Conservation (phyloP, 352 stramenopile species). For the Phytophthora megakarya region DNA sequence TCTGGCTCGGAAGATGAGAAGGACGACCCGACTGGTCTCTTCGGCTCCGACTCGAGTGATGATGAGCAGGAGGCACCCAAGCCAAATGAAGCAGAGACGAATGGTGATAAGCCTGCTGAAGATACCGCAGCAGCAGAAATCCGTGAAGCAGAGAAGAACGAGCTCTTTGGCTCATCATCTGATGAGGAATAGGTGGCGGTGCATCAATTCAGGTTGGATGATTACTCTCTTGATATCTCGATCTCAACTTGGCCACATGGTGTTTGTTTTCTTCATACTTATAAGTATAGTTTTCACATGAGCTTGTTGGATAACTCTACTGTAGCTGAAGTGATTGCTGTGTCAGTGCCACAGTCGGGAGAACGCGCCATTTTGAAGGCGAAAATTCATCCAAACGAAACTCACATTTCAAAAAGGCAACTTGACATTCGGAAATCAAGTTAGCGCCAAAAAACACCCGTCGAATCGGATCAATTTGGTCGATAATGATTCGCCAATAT, state of each 20-base stretch:
- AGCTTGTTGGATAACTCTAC: constrained; percentile 8
- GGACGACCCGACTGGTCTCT: constrained; percentile 63
- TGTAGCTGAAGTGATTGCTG: too few relatives aligned
- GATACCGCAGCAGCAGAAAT: constrained; percentile 23
- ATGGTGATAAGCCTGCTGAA: constrained; percentile 24
- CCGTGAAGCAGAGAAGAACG: constrained; percentile 76
- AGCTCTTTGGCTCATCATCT: constrained; percentile 86
- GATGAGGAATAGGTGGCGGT: constrained; percentile 70
- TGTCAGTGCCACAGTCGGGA: too few relatives aligned
- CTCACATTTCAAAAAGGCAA: constrained; percentile 24
- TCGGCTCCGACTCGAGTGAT: constrained; percentile 87
- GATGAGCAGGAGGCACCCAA: constrained; percentile 51
- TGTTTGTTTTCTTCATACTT: constrained; percentile 13
- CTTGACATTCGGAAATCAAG: not conserved
- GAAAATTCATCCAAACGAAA: constrained; percentile 4
- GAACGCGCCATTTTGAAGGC: constrained; percentile 3
- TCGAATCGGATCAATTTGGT: not conserved
- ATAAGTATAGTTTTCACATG: too few relatives aligned
- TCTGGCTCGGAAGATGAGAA: constrained; percentile 74
- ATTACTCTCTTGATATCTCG: not conserved
- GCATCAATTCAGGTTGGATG: constrained; percentile 2
- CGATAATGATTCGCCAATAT: constrained; percentile 7
- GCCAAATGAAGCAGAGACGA: constrained; percentile 21
- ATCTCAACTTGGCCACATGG: not conserved
- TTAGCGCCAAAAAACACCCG: constrained; percentile 27